A percentile compares a stretch with the other conserved stretches of the same genome.
Evolutionary conservation across 805 yeast genomes (phyloP).

Genomic region (Candida adriatica): DNA sequence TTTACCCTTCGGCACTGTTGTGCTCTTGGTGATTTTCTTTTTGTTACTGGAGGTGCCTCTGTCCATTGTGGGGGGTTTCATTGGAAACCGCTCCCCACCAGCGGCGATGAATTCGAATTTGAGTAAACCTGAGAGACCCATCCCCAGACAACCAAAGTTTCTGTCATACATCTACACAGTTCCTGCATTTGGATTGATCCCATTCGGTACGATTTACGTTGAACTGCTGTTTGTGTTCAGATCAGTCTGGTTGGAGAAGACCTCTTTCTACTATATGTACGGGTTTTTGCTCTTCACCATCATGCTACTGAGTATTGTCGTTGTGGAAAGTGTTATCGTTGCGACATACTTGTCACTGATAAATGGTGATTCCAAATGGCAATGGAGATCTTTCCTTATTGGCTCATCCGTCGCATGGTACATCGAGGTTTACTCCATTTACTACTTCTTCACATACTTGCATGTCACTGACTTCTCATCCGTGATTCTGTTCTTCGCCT

Average conservation of each 20-base stretch:
- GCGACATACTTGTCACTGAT: slow-evolving; percentile 58
- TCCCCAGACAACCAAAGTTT: slow-evolving; percentile 32
- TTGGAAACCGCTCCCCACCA: slow-evolving; percentile 33
- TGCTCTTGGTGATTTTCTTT: slow-evolving; percentile 52
- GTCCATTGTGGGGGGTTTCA: slow-evolving; percentile 63
- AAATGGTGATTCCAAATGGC: slow-evolving; percentile 61
- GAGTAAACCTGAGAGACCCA: slow-evolving; percentile 15
- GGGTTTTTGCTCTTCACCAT: slow-evolving; percentile 67
- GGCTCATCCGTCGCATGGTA: slow-evolving; percentile 71
- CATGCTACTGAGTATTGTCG: slow-evolving; percentile 50
- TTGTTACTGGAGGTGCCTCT: slow-evolving; percentile 67
- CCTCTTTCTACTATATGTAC: slow-evolving; percentile 72
- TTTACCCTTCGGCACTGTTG: slow-evolving; percentile 70
- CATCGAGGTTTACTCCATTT: slow-evolving; percentile 58
- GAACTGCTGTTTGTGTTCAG: slow-evolving; percentile 69
- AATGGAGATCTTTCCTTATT: slow-evolving; percentile 71
- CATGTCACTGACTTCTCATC: slow-evolving; percentile 63
- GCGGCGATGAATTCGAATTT: slow-evolving; percentile 12
- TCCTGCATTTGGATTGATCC: slow-evolving; percentile 59
- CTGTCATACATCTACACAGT: slow-evolving; percentile 22
- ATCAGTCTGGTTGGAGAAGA: slow-evolving; percentile 73
- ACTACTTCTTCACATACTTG: slow-evolving; percentile 53
- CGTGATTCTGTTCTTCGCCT: slow-evolving; percentile 59
- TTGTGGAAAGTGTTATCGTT: slow-evolving; percentile 65
- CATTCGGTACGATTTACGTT: slow-evolving; percentile 75